A percentile compares a stretch with the other conserved stretches of the same genome.
phyloP scores from a whole-genome alignment of 768 basidiomycete genomes.

The Boletus subcaerulescens region DNA sequence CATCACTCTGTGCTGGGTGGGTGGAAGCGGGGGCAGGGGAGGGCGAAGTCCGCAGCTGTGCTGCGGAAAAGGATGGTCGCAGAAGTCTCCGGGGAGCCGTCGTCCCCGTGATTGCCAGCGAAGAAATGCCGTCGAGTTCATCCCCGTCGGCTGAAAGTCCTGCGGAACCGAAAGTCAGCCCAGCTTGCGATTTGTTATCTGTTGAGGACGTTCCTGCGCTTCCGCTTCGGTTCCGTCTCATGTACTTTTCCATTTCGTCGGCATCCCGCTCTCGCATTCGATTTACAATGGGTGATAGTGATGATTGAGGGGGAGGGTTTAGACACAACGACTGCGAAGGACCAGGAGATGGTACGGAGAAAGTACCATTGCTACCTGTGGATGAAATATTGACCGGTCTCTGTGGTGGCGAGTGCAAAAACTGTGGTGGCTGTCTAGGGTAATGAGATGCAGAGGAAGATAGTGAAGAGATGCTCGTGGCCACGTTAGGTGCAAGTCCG shows the following conservation, averaged over 20 bases:
- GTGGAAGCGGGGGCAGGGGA: slow-evolving; percentile 33
- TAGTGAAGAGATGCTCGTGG: slow-evolving; percentile 50
- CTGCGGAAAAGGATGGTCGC: slow-evolving; percentile 75
- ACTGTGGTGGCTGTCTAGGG: slow-evolving; percentile 32
- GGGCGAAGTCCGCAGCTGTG: slow-evolving; percentile 62
- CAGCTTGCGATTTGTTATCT: slow-evolving; percentile 63
- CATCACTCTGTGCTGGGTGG: slow-evolving; percentile 41
- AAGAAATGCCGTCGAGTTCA: slow-evolving; percentile 47
- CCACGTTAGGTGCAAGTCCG: slow-evolving; percentile 38
- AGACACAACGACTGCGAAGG: slow-evolving; percentile 35
- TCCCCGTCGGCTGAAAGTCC: slow-evolving; percentile 55
- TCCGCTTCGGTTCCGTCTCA: slow-evolving; percentile 78
- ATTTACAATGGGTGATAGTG: slow-evolving; percentile 72
- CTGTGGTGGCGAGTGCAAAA: slow-evolving; percentile 44
- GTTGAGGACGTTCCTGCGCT: slow-evolving; percentile 72
- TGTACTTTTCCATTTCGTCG: slow-evolving; percentile 84
- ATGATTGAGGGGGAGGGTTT: slow-evolving; percentile 39
- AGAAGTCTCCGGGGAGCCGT: slow-evolving; percentile 57
- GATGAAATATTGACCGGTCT: slow-evolving; percentile 29
- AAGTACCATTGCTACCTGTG: slow-evolving; percentile 37
- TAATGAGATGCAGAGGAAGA: slow-evolving; percentile 66
- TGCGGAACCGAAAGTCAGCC: slow-evolving; percentile 44
- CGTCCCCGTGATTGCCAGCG: slow-evolving; percentile 47
- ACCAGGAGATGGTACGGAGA: slow-evolving; percentile 37
- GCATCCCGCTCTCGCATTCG: slow-evolving; percentile 84